phyloP scores from a whole-genome alignment of 805 yeast genomes.

The Hanseniaspora pseudoguilliermondii region DNA sequence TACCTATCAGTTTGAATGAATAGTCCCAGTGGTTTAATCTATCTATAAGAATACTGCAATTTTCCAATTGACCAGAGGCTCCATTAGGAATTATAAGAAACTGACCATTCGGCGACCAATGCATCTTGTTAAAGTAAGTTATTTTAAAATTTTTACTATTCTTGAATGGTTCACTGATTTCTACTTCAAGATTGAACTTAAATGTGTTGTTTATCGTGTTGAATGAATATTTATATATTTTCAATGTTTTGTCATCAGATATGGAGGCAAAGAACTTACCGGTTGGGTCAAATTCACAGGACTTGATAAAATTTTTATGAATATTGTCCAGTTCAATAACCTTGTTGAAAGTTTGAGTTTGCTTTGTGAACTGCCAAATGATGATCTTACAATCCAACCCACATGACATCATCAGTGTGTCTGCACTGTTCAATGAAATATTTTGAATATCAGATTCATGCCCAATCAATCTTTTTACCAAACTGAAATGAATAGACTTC shows the following conservation, averaged over 20 bases:
- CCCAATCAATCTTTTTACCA: conserved; percentile 71
- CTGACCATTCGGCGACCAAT: conserved; percentile 91
- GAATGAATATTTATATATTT: conserved; percentile 75
- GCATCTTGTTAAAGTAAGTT: conserved; percentile 71
- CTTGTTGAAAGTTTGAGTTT: conserved; percentile 47
- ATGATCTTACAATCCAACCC: conserved; percentile 88
- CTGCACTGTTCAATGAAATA: conserved; percentile 95
- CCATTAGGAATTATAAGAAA: conserved; percentile 79
- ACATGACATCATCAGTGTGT: conserved; percentile 78
- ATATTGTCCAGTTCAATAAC: conserved; percentile 70
- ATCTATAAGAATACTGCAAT: conserved; percentile 54
- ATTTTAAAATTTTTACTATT: conserved; percentile 65
- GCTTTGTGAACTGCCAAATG: conserved; percentile 81
- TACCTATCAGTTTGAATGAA: conserved; percentile 64
- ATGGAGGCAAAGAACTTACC: conserved; percentile 95
- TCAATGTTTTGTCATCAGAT: conserved; percentile 85
- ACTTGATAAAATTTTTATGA: conserved; percentile 91
- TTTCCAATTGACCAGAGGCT: conserved; percentile 58
- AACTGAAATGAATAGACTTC: conserved; percentile 45
- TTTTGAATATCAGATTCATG: conserved; percentile 98
- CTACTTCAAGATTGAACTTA: conserved; percentile 75
- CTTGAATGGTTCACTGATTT: conserved; percentile 70
- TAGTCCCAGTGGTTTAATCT: conserved; percentile 72
- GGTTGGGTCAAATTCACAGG: conserved; percentile 96
- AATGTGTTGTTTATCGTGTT: conserved; percentile 42